Percentiles rank a stretch among this genome's conserved stretches.
These are phyloP conservation scores for Gaeumannomyces tritici DNA, from an alignment of 2,329 filamentous ascomycete genomes.

Conservation along the genomic window DNA sequence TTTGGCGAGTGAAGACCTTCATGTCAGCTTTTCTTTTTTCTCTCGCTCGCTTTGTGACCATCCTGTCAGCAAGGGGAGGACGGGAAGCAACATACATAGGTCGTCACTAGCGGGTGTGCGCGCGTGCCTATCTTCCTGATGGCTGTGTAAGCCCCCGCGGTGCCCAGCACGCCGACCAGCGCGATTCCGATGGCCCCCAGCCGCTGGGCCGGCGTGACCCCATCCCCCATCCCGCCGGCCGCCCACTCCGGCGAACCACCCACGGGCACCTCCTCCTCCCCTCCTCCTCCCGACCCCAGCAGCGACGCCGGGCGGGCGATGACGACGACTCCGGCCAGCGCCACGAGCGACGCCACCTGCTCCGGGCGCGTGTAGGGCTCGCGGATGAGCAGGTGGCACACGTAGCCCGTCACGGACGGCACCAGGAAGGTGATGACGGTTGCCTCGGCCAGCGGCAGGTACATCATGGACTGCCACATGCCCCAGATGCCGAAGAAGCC, in stretches of 20 bases:
- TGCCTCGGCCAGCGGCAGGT: conserved; percentile 76
- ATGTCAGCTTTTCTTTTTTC: background rate
- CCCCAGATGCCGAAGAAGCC: conserved; percentile 64
- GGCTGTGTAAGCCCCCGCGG: conserved; percentile 62
- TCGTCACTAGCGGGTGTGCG: conserved; percentile 63
- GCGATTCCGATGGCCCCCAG: conserved; percentile 27
- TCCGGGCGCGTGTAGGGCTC: conserved; percentile 74
- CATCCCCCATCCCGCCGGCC: background rate
- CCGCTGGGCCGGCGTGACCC: conserved; percentile 8
- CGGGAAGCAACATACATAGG: background rate
- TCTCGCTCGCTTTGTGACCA: no score
- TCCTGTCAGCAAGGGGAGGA: background rate
- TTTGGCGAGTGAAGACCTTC: conserved; percentile 48
- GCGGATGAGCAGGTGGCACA: conserved; percentile 63
- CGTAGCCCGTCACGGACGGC: conserved; percentile 69
- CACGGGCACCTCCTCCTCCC: no score
- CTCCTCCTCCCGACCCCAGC: conserved; percentile 9
- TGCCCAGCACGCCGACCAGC: conserved; percentile 68
- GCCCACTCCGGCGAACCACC: background rate
- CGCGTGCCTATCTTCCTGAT: conserved; percentile 73
- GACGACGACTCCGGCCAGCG: conserved; percentile 69
- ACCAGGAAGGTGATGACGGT: conserved; percentile 84
- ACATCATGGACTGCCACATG: conserved; percentile 58
- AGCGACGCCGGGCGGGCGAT: conserved; percentile 59
- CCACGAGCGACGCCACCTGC: conserved; percentile 65